Evolutionary conservation across 192 early-diverging fungal species (phyloP), one percentile per base, ranked within the genome.

Genomic region (Glomus cerebriforme): DNA sequence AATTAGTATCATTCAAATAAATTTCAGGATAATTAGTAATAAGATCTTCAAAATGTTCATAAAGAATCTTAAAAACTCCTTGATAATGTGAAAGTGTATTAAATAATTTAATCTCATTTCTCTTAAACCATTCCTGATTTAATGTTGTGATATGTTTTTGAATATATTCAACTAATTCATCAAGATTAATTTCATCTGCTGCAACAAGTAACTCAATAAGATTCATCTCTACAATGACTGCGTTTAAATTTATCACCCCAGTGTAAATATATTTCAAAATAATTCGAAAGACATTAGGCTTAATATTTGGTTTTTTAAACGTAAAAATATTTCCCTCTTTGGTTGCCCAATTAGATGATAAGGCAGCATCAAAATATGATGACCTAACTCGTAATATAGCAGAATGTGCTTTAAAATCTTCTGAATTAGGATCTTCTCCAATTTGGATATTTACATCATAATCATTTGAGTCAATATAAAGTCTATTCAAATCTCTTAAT

Each of bases 341-440:
- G 7, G 59, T 74, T 2, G 29, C 73, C 73, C 58, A 74, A 32
- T 17, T 31, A 7, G 12, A 12, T 13, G 45, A 59, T 59, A 74
- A 60, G 0, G 27, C 73, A 12, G 58, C 7, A 32, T 59, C 7
- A 59, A 74, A 74, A 74, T 74, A 74, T 3, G 73, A 17, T 22
- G 73, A 60, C 10, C 73, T 58, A 54, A 54, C n/a, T 39, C 58
- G 31, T 60, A 74, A 32, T 26, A 60, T 74, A 34, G 26, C 12
- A n/a, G 73, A 74, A 59, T 74, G 73, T 34, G 73, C 73, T 74
- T 60, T 22, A 59, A 74, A 74, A 22, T 19, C 15, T 60, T 74
- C 49, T 19, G 59, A 19, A 29, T 74, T 59, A 34, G 54, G 31
- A 24, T 34, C 73, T 60, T 74, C 27, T 4, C 73, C 73, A 60